Base-by-base conservation (phyloP, 2,329 filamentous ascomycete genomes). In the Apiospora pterosperma region DNA sequence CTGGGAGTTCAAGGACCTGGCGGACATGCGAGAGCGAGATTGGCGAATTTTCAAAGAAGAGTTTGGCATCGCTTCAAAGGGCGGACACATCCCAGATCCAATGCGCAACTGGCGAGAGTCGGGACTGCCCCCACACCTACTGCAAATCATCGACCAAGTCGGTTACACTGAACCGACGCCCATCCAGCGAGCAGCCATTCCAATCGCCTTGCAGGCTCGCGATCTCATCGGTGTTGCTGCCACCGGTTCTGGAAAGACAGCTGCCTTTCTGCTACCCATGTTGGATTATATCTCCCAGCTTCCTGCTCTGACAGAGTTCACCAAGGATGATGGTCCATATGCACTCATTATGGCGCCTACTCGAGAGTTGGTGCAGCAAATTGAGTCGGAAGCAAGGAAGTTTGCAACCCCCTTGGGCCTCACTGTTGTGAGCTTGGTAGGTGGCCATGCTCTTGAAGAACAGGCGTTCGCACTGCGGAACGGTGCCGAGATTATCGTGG, bases 31-130 rank as follows among this genome's bases (percentile, higher is more conserved):
- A 67, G 94, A 98, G 79, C 86, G 96, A 76, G 96, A 99, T 78
- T 99, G 96, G 96, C 92, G 96, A 75, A 98, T 99, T 72, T 97
- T 99, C 88, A 99, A 98, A 80, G 96, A 98, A 77, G 94, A 99
- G 78, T 98, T 97, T 81, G 96, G 96, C 71, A 99, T 99, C 75
- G 85, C 90, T 44, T 97, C 93, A 10, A 98, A 97, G 77, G 96
- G 96, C 65, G 95, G 95, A 52, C 85, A 86, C 31, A 93, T 98
- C 64, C 96, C 96, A 0, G 95, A 98, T 72, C 96, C 96, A 0
- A 98, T 99, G 94, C 93, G 96, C 61, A 93, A 85, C 70, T 99
- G 96, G 96, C 76, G 86, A 59, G 96, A 99, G 77, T 97, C 94
- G 4, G 85, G 84, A 6, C 83, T 99, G 42, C 94, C 96, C 3